Conservation (phyloP, 768 basidiomycete species). For the Termitomyces sp. region DNA sequence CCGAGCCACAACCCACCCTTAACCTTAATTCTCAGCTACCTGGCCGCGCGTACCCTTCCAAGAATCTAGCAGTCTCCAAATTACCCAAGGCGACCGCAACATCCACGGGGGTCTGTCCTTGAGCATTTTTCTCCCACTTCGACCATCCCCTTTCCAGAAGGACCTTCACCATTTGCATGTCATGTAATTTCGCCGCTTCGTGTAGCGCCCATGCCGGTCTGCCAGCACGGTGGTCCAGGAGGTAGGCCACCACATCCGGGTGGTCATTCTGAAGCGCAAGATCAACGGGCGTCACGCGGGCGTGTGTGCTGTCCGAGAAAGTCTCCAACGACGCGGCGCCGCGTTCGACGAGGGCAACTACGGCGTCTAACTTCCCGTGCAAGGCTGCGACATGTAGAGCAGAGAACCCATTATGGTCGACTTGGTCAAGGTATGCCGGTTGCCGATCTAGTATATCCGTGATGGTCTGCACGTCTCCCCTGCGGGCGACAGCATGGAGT, state of each 20-base stretch:
- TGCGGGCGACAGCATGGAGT: neutral
- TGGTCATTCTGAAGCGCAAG: neutral
- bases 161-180: neutral
- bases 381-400: neutral
- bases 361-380: neutral
- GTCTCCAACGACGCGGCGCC: neutral
- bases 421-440: neutral
- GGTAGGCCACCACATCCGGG: neutral
- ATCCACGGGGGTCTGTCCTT: neutral
- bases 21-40: neutral
- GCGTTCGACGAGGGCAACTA: neutral
- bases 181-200: neutral
- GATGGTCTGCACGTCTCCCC: neutral
- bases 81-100: neutral
- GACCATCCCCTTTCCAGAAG: neutral
- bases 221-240: neutral
- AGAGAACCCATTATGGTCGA: neutral
- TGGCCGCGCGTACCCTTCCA: neutral
- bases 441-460: neutral
- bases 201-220: neutral
- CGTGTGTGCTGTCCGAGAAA: neutral
- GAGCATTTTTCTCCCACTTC: neutral
- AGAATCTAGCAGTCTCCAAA: neutral
- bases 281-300: neutral
- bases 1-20: no score